phyloP scores from a whole-genome alignment of 2,329 filamentous ascomycete species.

The Aureobasidium subglaciale region DNA sequence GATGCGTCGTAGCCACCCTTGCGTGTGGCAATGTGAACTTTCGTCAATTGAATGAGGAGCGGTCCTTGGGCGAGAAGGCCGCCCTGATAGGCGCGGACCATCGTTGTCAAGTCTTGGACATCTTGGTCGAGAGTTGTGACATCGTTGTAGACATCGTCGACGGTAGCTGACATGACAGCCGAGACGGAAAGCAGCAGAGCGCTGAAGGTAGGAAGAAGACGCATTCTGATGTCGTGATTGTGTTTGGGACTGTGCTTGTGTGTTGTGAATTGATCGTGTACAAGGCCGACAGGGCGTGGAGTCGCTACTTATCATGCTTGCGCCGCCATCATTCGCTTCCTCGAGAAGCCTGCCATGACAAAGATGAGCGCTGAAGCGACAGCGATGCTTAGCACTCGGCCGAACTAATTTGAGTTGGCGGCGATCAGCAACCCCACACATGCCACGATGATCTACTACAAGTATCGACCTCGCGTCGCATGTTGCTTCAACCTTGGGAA shows the following conservation, averaged over 20 bases:
- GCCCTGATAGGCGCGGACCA: background rate
- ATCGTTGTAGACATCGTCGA: constrained; percentile 1
- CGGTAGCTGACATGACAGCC: background rate
- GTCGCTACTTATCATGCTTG: background rate
- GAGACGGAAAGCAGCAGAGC: background rate
- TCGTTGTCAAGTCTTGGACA: background rate
- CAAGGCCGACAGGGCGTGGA: no score
- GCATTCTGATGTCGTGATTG: background rate
- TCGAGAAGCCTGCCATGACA: background rate
- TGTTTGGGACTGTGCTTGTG: no score
- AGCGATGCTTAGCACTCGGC: background rate
- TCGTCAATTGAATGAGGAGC: background rate
- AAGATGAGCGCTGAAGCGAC: background rate
- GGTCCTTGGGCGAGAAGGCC: background rate
- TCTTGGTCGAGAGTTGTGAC: background rate
- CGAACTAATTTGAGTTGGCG: background rate
- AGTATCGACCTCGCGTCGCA: background rate
- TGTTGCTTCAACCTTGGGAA: no score
- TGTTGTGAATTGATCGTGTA: no score
- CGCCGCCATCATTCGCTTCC: background rate
- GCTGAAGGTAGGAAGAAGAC: background rate
- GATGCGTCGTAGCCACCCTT: background rate
- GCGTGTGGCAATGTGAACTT: background rate
- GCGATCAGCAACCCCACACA: background rate
- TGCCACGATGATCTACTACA: background rate